Base-by-base conservation (phyloP, 2,329 filamentous ascomycete species). In the Colletotrichum destructivum region DNA sequence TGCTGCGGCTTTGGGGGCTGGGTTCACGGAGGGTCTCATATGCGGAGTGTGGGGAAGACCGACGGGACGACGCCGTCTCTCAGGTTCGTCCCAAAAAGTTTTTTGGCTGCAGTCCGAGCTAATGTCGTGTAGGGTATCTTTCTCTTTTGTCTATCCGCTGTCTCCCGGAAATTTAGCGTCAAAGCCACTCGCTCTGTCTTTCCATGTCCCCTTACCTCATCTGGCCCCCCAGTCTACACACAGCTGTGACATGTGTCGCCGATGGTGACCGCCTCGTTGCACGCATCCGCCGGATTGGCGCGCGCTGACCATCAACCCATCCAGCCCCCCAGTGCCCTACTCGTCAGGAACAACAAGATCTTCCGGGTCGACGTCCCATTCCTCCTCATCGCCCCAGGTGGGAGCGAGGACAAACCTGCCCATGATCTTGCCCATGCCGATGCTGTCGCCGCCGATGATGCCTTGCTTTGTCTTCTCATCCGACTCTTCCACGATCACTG, bases 341-440 rank as follows among this genome's bases (percentile, higher is more conserved):
- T 63, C 66, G 16, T 55, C 55, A 54, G 60, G 54, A 15, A 69
- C 44, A 31, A 49, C 40, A 13, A 72, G 69, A 60, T 83, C 81
- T 55, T 82, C 80, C 0, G 79, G 77, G 40, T 79, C 77, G 55
- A 83, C 86, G 16, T 84, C 80, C 88, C 88, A 90, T 40, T 89
- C 88, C 66, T 88, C 84, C 75, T 89, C 88, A 61, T 90, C 88
- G 47, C 84, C 85, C 83, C 88, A 91, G 55, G 87, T 84, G 9
- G 89, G 89, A 35, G 88, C 88, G 21, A 90, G 81, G 21, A 89
- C 85, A 78, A 91, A 91, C 72, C 88, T 88, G 61, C 89, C 89
- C 83, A 89, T 87, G 70, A 92, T 86, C 76, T 88, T 87, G 60
- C 90, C 90, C 88, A 92, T 90, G 57, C 88, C 88, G 68, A 88